Conservation (phyloP, 129 eudicot species). For the Centella asiatica region DNA sequence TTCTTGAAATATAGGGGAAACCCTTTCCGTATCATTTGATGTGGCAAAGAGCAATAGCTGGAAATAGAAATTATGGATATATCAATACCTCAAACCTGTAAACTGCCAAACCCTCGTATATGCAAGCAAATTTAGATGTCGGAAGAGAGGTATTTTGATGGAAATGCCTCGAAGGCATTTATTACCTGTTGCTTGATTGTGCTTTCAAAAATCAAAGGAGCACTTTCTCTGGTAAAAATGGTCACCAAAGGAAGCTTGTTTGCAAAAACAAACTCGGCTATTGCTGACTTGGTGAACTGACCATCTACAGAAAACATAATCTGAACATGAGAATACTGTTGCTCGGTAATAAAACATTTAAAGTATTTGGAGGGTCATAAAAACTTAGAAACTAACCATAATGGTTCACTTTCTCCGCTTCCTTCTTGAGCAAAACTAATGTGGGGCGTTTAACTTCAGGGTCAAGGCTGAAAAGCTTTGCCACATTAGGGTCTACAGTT, state of each 20-base stretch:
- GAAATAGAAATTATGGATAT: slow-evolving; percentile 5
- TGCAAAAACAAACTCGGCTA: slow-evolving; percentile 67
- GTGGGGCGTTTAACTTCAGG: slow-evolving; percentile 59
- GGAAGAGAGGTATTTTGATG: not conserved
- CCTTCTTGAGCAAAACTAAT: slow-evolving; percentile 67
- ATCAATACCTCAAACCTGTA: slow-evolving; percentile 4
- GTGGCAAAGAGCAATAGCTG: slow-evolving; percentile 73
- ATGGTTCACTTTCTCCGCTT: slow-evolving; percentile 66
- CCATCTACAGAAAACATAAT: slow-evolving; percentile 47
- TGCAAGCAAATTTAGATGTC: not conserved
- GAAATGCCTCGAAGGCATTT: not conserved
- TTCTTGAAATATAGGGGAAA: slow-evolving; percentile 51
- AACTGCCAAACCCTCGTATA: not conserved
- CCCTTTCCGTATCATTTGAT: slow-evolving; percentile 45
- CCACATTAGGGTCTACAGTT: slow-evolving; percentile 61
- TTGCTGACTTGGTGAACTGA: slow-evolving; percentile 46
- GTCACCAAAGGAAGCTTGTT: slow-evolving; percentile 89
- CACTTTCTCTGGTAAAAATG: slow-evolving; percentile 68
- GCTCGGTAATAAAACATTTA: not conserved
- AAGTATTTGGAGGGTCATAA: slow-evolving; percentile 1
- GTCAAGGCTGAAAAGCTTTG: slow-evolving; percentile 66
- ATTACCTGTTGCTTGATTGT: slow-evolving; percentile 75
- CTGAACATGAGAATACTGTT: not conserved
- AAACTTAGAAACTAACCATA: slow-evolving; percentile 43
- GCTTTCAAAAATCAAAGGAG: slow-evolving; percentile 62